Conservation (phyloP, 2,329 filamentous ascomycete genomes). For the Biscogniauxia marginata region DNA sequence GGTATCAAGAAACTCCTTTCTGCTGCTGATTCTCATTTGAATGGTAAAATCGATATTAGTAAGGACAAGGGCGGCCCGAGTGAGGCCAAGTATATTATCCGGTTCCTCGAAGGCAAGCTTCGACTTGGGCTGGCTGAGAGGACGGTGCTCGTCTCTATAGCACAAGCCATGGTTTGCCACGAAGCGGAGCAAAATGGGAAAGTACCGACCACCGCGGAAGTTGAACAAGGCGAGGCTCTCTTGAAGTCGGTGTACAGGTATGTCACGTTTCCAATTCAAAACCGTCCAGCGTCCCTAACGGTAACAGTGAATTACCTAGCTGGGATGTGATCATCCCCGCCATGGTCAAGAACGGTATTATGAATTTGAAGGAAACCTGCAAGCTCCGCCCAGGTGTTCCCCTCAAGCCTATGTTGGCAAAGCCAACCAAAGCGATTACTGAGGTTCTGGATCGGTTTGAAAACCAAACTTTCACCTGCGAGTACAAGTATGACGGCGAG, state of each 20-base stretch:
- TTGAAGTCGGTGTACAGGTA: slow-evolving; percentile 90
- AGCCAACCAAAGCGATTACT: slow-evolving; percentile 96
- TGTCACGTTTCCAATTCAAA: slow-evolving; percentile 16
- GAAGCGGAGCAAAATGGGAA: slow-evolving; percentile 72
- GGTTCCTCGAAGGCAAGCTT: slow-evolving; percentile 92
- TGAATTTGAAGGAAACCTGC: slow-evolving; percentile 78
- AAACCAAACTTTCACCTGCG: slow-evolving; percentile 91
- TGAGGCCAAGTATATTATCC: slow-evolving; percentile 90
- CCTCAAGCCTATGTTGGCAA: slow-evolving; percentile 97
- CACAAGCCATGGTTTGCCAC: slow-evolving; percentile 83
- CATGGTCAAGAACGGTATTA: slow-evolving; percentile 82
- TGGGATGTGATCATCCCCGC: slow-evolving; percentile 94
- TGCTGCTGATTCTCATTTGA: slow-evolving; percentile 72
- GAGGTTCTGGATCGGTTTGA: slow-evolving; percentile 97
- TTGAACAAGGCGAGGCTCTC: slow-evolving; percentile 79
- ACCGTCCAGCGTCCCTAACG: slow-evolving; percentile 1
- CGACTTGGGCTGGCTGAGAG: slow-evolving; percentile 88
- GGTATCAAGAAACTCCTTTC: slow-evolving; percentile 96
- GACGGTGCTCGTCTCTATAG: slow-evolving; percentile 85
- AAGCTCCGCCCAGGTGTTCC: slow-evolving; percentile 92
- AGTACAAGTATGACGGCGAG: slow-evolving; percentile 99
- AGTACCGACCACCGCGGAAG: slow-evolving; percentile 68
- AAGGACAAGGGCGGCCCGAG: slow-evolving; percentile 92
- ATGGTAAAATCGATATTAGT: slow-evolving; percentile 81
- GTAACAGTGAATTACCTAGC: slow-evolving; percentile 79